Evolutionary conservation across 331 rosid species (phyloP).

Genomic region (Telfairia occidentalis): DNA sequence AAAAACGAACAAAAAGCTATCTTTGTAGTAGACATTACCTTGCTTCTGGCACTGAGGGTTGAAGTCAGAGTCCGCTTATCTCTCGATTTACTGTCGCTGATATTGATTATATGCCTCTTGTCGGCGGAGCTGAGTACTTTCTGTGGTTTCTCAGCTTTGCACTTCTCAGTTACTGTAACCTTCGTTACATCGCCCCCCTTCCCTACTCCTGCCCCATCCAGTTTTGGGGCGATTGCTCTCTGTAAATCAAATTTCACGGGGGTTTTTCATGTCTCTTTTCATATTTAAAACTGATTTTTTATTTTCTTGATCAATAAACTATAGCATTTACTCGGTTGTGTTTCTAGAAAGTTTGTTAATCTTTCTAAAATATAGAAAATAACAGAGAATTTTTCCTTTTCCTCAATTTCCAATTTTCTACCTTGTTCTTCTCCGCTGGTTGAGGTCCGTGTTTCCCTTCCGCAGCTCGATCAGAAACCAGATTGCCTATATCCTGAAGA

Average conservation of each 20-base stretch:
- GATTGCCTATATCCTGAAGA: constrained; percentile 68
- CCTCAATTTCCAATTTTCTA: neutral
- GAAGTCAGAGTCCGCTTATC: constrained; percentile 43
- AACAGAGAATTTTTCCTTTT: neutral
- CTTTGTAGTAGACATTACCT: constrained; percentile 19
- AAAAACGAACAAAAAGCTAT: no score
- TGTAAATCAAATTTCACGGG: constrained; percentile 13
- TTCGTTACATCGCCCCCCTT: constrained; percentile 18
- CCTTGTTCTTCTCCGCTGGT: constrained; percentile 24
- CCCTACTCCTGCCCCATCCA: constrained; percentile 15
- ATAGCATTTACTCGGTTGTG: no score
- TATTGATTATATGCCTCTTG: constrained; percentile 9
- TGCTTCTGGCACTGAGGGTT: constrained; percentile 68
- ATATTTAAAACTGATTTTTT: no score
- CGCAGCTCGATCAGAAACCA: constrained; percentile 28
- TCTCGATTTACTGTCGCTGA: constrained; percentile 20
- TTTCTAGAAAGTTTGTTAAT: neutral
- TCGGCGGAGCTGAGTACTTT: constrained; percentile 37
- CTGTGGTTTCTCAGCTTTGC: constrained; percentile 16
- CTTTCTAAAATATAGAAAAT: neutral
- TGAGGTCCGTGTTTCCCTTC: constrained; percentile 31
- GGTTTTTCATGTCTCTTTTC: neutral
- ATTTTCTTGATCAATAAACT: no score
- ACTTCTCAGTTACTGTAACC: constrained; percentile 12
- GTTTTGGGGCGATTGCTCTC: constrained; percentile 23